Conservation (phyloP, 2,329 filamentous ascomycete genomes). For the Juglanconis oblonga region DNA sequence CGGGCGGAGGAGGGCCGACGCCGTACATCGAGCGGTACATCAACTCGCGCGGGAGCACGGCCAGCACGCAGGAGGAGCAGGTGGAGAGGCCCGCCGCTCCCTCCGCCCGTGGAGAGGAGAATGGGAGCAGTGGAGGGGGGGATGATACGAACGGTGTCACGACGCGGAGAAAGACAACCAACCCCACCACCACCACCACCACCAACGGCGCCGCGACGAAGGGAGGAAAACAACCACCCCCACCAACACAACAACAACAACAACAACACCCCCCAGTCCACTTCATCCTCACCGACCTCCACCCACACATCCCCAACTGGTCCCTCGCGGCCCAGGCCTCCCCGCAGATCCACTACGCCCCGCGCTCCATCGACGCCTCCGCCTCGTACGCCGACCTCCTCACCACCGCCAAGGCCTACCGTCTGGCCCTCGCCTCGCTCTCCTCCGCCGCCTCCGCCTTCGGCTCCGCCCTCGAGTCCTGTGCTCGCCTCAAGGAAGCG, state of each 20-base stretch:
- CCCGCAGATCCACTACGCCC: constrained; percentile 57
- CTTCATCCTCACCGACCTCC: constrained; percentile 65
- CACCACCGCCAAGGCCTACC: constrained; percentile 61
- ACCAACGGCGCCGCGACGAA: constrained; percentile 25
- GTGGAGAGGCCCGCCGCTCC: neutral
- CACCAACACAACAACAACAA: no score
- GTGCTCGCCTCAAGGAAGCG: constrained; percentile 66
- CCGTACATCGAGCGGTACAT: constrained; percentile 59
- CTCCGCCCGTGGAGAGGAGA: constrained; percentile 2
- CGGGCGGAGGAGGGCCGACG: constrained; percentile 70
- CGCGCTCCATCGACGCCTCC: constrained; percentile 61
- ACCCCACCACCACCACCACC: neutral
- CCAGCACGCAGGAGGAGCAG: neutral
- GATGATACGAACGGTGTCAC: no score
- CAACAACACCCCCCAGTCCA: constrained; percentile 34
- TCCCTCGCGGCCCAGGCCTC: constrained; percentile 47
- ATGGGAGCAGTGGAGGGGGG: constrained; percentile 14
- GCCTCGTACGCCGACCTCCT: constrained; percentile 62
- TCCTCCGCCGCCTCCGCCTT: constrained; percentile 62
- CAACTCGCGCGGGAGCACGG: constrained; percentile 45
- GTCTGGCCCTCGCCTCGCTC: constrained; percentile 57
- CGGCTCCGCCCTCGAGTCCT: constrained; percentile 62
- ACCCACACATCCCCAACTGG: constrained; percentile 63
- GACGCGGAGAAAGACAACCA: no score
- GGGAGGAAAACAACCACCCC: no score